Evolutionary conservation across 1,284 basidiomycete genomes (phyloP), one percentile per base, ranked within the genome.

Genomic region (Trichosporon sp.): DNA sequence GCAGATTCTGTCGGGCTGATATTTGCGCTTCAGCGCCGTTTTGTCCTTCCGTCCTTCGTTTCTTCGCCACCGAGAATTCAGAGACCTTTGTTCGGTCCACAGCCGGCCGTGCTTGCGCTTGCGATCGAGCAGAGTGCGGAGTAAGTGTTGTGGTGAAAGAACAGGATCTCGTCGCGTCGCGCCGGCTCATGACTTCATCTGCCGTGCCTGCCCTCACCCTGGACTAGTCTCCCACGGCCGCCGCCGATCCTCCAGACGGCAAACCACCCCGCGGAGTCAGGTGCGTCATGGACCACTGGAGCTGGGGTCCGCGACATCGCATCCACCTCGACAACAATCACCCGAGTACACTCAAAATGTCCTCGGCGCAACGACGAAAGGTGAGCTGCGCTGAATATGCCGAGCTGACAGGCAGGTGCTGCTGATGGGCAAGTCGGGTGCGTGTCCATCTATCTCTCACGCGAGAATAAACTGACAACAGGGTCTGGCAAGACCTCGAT

Each of bases 351-450:
- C 65, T 66, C 68, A 76, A 29, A 65, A 79, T 78, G 78, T 75
- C 77, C 23, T 70, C 74, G n/a, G 73, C 77, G 35, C 76, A 79
- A 1, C 73, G 77, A 67, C 74, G 77, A 67, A 81, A 81, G 75
- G 80, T 78, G 60, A 66, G 77, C 62, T 13, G 12, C 34, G n/a
- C 12, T 18, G 5, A 4, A 6, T 21, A 25, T 12, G 58, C n/a
- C 12, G 18, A 15, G 70, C 70, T 70, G 31, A 70, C 68, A 0
- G 32, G 12, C 66, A 83, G 81, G 92, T 97, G 67, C 88, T 97
- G 74, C 86, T 96, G 73, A 97, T 97, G 94, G 94, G 94, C 75
- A 93, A 93, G 77, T 95, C 92, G 27, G 94, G 85, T 83, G 73
- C 70, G 78, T 73, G 6, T 13, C 8, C 11, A 23, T 38, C 7